Percentiles rank a stretch among this genome's conserved stretches.
phyloP scores from a whole-genome alignment of 2,329 filamentous ascomycete genomes.

The Pseudocercospora pini-densiflorae region DNA sequence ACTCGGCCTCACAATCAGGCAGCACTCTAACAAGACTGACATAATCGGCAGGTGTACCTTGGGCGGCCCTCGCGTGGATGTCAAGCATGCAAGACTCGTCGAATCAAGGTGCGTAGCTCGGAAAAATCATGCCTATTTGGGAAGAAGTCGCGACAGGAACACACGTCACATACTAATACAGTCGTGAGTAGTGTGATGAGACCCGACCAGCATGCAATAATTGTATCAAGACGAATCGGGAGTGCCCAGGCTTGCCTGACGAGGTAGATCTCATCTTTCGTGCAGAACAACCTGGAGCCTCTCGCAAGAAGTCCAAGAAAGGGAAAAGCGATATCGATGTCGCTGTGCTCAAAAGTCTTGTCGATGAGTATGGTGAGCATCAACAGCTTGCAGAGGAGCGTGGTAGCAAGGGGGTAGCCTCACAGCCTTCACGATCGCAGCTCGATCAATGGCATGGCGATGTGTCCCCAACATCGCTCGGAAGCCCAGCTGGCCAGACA shows the following conservation, averaged over 20 bases:
- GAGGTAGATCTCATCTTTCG: conserved; percentile 25
- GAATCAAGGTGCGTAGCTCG: conserved; percentile 19
- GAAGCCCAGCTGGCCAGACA: background rate
- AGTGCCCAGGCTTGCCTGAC: conserved; percentile 21
- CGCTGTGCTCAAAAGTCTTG: background rate
- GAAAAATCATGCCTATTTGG: background rate
- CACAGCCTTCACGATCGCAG: background rate
- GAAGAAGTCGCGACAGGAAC: background rate
- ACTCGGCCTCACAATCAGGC: background rate
- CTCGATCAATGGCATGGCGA: background rate
- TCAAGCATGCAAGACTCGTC: conserved; percentile 19
- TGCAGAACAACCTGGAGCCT: conserved; percentile 13
- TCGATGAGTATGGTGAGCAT: conserved; percentile 9
- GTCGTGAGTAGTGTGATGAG: conserved; percentile 19
- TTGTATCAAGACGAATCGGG: conserved; percentile 18
- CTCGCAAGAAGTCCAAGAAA: conserved; percentile 7
- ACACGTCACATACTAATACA: background rate
- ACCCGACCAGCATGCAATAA: conserved; percentile 17
- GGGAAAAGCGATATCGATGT: conserved; percentile 9
- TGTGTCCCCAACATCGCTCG: background rate
- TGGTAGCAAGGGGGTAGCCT: background rate
- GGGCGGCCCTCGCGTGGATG: conserved; percentile 23
- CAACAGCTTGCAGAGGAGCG: background rate
- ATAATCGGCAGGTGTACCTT: conserved; percentile 19
- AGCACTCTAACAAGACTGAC: background rate